Evolutionary conservation across 176 grass and related monocot species (phyloP).

Genomic region (Otatea glauca): DNA sequence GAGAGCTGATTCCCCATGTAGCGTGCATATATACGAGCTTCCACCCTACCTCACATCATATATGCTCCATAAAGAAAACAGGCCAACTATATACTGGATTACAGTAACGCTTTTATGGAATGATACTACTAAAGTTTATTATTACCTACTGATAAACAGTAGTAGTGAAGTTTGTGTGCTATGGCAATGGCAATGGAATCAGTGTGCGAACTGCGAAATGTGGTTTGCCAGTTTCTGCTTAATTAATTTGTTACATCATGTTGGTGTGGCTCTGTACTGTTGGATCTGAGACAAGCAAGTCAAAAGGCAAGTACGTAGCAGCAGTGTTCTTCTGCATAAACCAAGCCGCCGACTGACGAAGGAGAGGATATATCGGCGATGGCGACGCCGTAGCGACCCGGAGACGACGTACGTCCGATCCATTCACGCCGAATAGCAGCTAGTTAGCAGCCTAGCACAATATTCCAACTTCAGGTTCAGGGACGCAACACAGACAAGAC

Average conservation of each 20-base stretch:
- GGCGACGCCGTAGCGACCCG: constrained; percentile 37
- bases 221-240: too few relatives aligned
- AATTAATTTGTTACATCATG: neutral
- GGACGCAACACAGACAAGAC: neutral
- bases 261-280: neutral
- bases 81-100: too few relatives aligned
- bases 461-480: neutral
- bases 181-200: too few relatives aligned
- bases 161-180: too few relatives aligned
- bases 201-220: too few relatives aligned
- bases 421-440: neutral
- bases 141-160: too few relatives aligned
- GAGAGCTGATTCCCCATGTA: neutral
- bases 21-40: too few relatives aligned
- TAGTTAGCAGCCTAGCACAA: neutral
- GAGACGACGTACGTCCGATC: constrained; percentile 50
- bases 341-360: neutral
- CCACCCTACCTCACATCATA: neutral
- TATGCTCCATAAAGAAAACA: neutral
- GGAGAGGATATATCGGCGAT: constrained; percentile 22
- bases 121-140: too few relatives aligned
- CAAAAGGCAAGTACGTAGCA: neutral
- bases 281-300: neutral
- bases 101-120: too few relatives aligned
- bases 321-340: neutral